Evolutionary conservation across 352 stramenopile genomes (phyloP), one percentile per base, ranked within the genome.

Genomic region (Pythium sp.): DNA sequence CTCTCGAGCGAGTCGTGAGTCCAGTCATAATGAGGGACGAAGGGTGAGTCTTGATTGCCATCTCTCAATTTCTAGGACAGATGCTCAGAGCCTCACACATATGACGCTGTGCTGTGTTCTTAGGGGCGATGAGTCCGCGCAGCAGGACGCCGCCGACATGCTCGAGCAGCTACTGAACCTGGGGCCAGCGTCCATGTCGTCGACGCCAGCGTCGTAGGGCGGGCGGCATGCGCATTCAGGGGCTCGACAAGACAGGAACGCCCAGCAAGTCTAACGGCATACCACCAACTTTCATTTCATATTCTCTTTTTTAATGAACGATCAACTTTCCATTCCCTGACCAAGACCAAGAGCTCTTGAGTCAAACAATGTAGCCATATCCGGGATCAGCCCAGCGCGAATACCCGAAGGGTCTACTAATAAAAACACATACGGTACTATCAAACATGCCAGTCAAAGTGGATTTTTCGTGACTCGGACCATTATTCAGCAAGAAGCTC

Each of bases 161-260:
- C 64, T 69, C 41, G 41, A 69, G 26, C 24, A 54, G 55, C 41
- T 69, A 26, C 55, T 64, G 62, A 63, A 70, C 47, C 18, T 61
- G 4, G 36, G 32, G 22, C 43, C 64, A 20, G 26, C 9, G 32
- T 51, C 20, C 41, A 28, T 14, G 15, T 38, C 30, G 41, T 20
- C 57, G 20, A 59, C 51, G 59, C 34, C 62, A 28, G 34, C 51
- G 8, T 60, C 51, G 14, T 67, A 67, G 26, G 36, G 36, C 36
- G 36, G 36, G 7, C 57, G 34, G 15, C 49, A 57, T 49, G 41
- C 36, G 8, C 14, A n/a, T 59, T 3, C 54, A 22, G 26, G 15
- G 24, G 54, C 28, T 12, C 54, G 28, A 30, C 51, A n/a, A 30
- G 14, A 47, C 38, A 47, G 38, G 14, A 7, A 5, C 14, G 32